phyloP scores from a whole-genome alignment of 2,329 filamentous ascomycete species.

The Leptoxyphium fumago region DNA sequence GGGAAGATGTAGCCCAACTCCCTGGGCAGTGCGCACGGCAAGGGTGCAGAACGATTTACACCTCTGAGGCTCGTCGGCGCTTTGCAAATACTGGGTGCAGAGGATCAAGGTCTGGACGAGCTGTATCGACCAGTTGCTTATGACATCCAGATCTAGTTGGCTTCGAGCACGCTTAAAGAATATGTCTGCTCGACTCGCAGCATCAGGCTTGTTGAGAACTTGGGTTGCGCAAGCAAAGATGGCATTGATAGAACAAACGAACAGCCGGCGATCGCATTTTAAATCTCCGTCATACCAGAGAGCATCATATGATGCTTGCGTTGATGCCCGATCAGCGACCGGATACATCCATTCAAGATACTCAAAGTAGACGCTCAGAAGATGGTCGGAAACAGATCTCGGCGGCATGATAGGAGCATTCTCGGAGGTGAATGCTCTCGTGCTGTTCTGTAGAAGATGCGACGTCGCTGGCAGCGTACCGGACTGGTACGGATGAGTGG shows the following conservation, averaged over 20 bases:
- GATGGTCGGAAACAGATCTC: not conserved
- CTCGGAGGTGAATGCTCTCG: not conserved
- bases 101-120: not conserved
- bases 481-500: not conserved
- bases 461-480: not conserved
- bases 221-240: not conserved
- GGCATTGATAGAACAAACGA: not conserved
- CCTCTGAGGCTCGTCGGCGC: not conserved
- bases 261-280: not conserved
- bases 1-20: not conserved
- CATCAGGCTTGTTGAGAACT: not conserved
- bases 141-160: not conserved
- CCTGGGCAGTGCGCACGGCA: not conserved
- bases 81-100: not conserved
- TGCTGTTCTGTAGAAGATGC: not conserved
- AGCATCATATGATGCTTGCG: not conserved
- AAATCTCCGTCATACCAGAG: not conserved
- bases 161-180: not conserved
- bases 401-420: not conserved
- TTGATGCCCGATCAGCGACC: not conserved
- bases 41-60: not conserved
- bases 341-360: not conserved
- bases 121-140: not conserved
- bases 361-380: not conserved
- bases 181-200: not conserved